Conservation (phyloP, 768 basidiomycete genomes). For the Polyporus arcularius region DNA sequence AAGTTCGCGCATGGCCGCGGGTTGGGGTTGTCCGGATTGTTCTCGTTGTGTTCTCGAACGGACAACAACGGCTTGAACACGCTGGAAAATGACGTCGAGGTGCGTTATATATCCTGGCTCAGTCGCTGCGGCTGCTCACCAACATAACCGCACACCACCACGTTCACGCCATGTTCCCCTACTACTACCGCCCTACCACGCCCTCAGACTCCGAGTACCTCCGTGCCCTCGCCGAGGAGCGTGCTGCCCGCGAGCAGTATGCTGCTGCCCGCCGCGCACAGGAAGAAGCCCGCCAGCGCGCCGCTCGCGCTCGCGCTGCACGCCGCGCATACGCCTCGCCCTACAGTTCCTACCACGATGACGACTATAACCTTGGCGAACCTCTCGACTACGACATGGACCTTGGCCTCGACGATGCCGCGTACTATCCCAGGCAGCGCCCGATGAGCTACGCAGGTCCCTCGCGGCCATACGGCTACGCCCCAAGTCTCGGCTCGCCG, state of each 20-base stretch:
- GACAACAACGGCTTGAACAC: neutral
- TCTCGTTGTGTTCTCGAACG: neutral
- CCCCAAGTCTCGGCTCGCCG: conserved; percentile 2
- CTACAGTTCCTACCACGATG: conserved; percentile 25
- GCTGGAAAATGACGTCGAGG: neutral
- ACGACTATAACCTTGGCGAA: conserved; percentile 19
- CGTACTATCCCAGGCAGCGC: conserved; percentile 6
- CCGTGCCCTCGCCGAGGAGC: conserved; percentile 30
- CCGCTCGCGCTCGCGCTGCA: conserved; percentile 29
- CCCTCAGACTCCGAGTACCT: conserved; percentile 25
- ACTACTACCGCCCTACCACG: conserved; percentile 11
- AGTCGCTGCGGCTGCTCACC: neutral
- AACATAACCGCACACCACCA: neutral
- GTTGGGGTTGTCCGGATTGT: too few relatives aligned
- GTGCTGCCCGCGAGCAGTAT: conserved; percentile 30
- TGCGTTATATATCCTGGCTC: neutral
- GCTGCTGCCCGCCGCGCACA: conserved; percentile 29
- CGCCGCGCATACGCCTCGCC: conserved; percentile 24
- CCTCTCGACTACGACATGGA: conserved; percentile 14
- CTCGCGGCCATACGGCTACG: conserved; percentile 4
- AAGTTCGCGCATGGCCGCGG: too few relatives aligned
- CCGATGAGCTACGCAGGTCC: conserved; percentile 10
- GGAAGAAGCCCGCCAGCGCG: conserved; percentile 30
- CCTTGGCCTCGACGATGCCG: conserved; percentile 6
- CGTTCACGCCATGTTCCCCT: conserved; percentile 14